A percentile compares a stretch with the other conserved stretches of the same genome.
These are phyloP conservation scores for Gillenia trifoliata DNA, from an alignment of 306 rosid species.

Conservation along the genomic window DNA sequence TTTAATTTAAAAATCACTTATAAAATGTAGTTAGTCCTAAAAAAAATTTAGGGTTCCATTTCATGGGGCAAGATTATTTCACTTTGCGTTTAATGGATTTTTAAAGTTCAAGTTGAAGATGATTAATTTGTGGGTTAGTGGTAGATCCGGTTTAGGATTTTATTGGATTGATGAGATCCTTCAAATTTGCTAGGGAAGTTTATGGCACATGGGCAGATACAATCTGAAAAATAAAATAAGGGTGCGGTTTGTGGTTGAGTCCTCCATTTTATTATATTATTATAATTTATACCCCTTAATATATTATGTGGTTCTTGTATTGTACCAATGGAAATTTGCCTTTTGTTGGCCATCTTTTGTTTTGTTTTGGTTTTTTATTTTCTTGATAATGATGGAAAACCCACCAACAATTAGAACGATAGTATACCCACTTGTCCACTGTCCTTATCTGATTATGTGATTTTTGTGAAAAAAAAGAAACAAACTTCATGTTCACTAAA, in stretches of 20 bases:
- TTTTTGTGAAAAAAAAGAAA: too few relatives aligned
- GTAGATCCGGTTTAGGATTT: constrained; percentile 21
- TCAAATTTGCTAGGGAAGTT: constrained; percentile 19
- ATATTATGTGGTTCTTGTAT: not conserved
- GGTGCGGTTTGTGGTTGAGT: not conserved
- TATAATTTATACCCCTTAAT: too few relatives aligned
- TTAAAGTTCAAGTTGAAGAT: not conserved
- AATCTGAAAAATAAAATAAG: not conserved
- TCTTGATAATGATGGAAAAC: not conserved
- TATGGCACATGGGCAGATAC: constrained; percentile 23
- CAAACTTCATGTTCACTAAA: not conserved
- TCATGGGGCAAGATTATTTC: not conserved
- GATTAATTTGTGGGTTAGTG: not conserved
- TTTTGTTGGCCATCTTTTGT: not conserved
- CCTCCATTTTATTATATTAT: too few relatives aligned
- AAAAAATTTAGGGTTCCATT: too few relatives aligned
- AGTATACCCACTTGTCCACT: not conserved
- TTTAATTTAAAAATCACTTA: too few relatives aligned
- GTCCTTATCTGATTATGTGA: not conserved
- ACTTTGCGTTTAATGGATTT: too few relatives aligned
- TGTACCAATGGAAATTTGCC: not conserved
- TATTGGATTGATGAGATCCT: not conserved
- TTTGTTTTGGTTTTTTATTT: not conserved
- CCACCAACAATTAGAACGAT: not conserved
- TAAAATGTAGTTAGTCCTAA: too few relatives aligned